Evolutionary conservation across 2,329 filamentous ascomycete species (phyloP).

Genomic region (Tympanopsis confertula): DNA sequence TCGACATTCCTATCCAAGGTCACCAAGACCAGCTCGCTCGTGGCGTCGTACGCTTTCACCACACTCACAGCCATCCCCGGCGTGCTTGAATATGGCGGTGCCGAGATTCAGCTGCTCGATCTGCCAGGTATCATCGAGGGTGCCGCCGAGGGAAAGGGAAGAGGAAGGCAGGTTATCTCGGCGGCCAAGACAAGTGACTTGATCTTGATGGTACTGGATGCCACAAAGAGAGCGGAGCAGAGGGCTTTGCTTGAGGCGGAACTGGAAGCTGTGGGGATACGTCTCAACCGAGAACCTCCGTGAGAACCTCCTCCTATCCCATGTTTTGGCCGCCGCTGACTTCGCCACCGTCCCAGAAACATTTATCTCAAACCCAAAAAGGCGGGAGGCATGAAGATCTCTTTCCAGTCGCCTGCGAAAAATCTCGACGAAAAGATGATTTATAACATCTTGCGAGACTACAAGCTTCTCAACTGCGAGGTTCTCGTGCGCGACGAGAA

Average conservation of each 20-base stretch:
- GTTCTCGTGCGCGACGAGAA: slow-evolving; percentile 90
- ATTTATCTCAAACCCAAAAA: slow-evolving; percentile 96
- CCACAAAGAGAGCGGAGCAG: slow-evolving; percentile 92
- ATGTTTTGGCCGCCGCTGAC: too few relatives aligned
- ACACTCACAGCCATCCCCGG: slow-evolving; percentile 94
- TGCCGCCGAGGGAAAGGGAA: slow-evolving; percentile 85
- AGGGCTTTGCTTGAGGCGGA: slow-evolving; percentile 80
- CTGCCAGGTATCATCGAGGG: slow-evolving; percentile 97
- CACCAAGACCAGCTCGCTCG: slow-evolving; percentile 93
- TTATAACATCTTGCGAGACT: slow-evolving; percentile 92
- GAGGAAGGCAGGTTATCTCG: slow-evolving; percentile 91
- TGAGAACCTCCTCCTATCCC: slow-evolving; percentile 27
- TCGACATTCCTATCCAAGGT: slow-evolving; percentile 97
- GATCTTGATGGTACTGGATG: slow-evolving; percentile 92
- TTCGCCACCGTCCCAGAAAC: slow-evolving; percentile 51
- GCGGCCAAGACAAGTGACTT: slow-evolving; percentile 97
- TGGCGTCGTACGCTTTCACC: slow-evolving; percentile 93
- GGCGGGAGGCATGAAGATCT: slow-evolving; percentile 97
- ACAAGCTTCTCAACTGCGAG: slow-evolving; percentile 97
- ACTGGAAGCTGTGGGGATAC: slow-evolving; percentile 90
- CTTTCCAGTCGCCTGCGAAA: slow-evolving; percentile 81
- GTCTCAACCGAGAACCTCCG: slow-evolving; percentile 84
- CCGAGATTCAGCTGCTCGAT: slow-evolving; percentile 96
- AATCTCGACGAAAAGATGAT: slow-evolving; percentile 94
- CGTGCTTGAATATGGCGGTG: slow-evolving; percentile 92